A percentile compares a stretch with the other conserved stretches of the same genome.
These are phyloP conservation scores for Annulohypoxylon truncatum DNA, from an alignment of 2,329 filamentous ascomycete genomes.

Conservation along the genomic window DNA sequence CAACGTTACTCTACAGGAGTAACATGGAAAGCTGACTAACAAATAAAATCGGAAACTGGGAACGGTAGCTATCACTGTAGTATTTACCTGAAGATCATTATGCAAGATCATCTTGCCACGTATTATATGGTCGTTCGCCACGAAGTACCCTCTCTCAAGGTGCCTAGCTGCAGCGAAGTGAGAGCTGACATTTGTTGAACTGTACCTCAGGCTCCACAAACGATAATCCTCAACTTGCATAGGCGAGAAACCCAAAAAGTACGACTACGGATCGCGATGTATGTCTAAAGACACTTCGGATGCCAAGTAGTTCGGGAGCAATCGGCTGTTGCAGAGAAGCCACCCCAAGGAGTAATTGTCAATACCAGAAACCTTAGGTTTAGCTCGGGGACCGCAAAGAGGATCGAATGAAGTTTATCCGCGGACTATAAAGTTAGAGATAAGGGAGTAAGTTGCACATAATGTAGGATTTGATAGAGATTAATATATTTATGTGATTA, in stretches of 20 bases:
- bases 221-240: conserved; percentile 5
- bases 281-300: not conserved
- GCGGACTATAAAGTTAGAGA: conserved; percentile 17
- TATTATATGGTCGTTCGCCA: conserved; percentile 31
- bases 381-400: not conserved
- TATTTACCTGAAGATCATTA: conserved; percentile 34
- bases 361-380: not conserved
- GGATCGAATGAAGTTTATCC: conserved; percentile 18
- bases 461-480: not conserved
- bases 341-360: not conserved
- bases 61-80: conserved; percentile 19
- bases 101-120: conserved; percentile 39
- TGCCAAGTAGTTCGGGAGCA: conserved; percentile 19
- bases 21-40: conserved; percentile 8
- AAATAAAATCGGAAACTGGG: conserved; percentile 27
- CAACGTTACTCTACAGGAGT: conserved; percentile 26
- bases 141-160: not conserved
- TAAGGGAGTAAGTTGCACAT: not conserved
- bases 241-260: not conserved
- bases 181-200: not conserved
- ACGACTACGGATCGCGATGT: not conserved
- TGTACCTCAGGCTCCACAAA: conserved; percentile 7
- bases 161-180: not conserved
- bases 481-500: conserved; percentile 9
- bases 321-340: conserved; percentile 15